Evolutionary conservation across 352 stramenopile species (phyloP).

Genomic region (Globisporangium abappressorium): DNA sequence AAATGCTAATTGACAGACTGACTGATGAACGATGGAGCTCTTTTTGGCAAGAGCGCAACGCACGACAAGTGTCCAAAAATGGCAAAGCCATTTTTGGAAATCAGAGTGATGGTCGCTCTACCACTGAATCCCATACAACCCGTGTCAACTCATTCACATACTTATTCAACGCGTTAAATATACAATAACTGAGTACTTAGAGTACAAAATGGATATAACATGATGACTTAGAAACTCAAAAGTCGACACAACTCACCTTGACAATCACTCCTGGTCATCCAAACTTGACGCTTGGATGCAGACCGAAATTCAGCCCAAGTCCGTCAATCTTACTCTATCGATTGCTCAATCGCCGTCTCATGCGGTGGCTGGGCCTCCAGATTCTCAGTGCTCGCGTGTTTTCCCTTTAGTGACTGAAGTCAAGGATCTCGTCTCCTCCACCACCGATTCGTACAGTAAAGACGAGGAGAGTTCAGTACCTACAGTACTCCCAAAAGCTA

Average conservation of each 20-base stretch:
- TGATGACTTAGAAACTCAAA: neutral
- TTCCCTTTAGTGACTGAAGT: too few species aligned
- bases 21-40: neutral
- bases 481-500: neutral
- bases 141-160: neutral
- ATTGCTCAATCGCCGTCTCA: neutral
- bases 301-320: neutral
- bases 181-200: neutral
- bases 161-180: neutral
- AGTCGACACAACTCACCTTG: neutral
- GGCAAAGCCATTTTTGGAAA: neutral
- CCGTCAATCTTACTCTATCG: too few species aligned
- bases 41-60: neutral
- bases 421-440: neutral
- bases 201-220: neutral
- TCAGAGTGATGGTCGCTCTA: constrained; percentile 3
- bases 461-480: neutral
- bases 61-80: neutral
- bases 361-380: neutral
- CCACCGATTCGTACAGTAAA: neutral
- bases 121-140: neutral
- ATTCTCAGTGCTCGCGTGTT: too few species aligned
- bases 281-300: constrained; percentile 8
- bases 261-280: constrained; percentile 5
- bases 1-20: neutral